Percentiles rank a stretch among this genome's conserved stretches.
Conservation (phyloP, 2,329 filamentous ascomycete genomes). For the Hypoxylon sp. region DNA sequence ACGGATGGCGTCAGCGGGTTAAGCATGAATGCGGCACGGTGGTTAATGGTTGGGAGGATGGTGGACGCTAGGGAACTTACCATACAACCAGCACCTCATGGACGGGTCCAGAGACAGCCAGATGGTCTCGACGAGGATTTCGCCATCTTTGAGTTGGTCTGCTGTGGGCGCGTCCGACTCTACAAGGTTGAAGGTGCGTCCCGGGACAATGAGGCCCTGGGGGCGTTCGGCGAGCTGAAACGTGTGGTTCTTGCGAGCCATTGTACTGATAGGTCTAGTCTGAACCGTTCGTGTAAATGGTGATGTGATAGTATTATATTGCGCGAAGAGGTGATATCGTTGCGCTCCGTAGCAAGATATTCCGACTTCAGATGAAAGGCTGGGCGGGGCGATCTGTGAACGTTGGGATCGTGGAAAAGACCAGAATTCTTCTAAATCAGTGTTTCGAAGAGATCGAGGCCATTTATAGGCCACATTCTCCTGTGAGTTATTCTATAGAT, state of each 20-base stretch:
- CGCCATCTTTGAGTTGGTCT: constrained; percentile 71
- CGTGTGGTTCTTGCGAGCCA: constrained; percentile 63
- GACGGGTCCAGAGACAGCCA: constrained; percentile 81
- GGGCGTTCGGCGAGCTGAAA: constrained; percentile 77
- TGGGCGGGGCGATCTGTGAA: not conserved
- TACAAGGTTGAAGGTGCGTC: constrained; percentile 73
- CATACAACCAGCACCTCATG: constrained; percentile 81
- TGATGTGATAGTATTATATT: too few species aligned
- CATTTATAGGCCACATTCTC: not conserved
- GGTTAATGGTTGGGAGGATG: not conserved
- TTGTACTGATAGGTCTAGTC: constrained; percentile 46
- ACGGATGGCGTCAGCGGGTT: constrained; percentile 8
- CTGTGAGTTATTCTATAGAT: not conserved
- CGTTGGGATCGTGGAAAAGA: not conserved
- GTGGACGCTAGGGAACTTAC: constrained; percentile 52
- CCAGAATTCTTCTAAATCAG: not conserved
- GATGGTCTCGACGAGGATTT: constrained; percentile 72
- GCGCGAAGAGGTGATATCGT: not conserved
- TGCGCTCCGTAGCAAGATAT: not conserved
- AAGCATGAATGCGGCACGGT: not conserved
- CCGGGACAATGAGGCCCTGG: constrained; percentile 71
- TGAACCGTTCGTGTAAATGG: too few species aligned
- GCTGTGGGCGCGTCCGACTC: constrained; percentile 65
- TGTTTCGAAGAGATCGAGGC: not conserved
- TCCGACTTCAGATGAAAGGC: too few species aligned